Evolutionary conservation across 2,329 filamentous ascomycete species (phyloP).

Genomic region (Cyclaneusma minus): DNA sequence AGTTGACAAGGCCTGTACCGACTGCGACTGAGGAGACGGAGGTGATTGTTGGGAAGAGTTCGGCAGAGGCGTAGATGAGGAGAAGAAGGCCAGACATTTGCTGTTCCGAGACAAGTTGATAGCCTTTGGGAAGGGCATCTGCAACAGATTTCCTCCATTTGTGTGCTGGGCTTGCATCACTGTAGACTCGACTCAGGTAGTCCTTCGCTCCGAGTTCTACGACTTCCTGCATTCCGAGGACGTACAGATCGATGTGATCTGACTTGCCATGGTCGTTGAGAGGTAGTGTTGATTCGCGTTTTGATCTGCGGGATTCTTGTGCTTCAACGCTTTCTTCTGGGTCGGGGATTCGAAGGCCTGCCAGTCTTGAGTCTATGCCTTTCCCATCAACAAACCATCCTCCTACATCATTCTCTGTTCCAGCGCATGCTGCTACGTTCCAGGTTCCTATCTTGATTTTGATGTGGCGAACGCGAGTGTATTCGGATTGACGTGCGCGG

Average conservation of each 20-base stretch:
- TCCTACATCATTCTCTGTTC: constrained; percentile 74
- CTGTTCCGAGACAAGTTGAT: constrained; percentile 61
- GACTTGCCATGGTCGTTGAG: constrained; percentile 19
- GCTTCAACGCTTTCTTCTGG: constrained; percentile 27
- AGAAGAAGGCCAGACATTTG: constrained; percentile 78
- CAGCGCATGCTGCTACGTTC: constrained; percentile 80
- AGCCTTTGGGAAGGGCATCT: constrained; percentile 60
- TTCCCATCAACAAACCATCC: constrained; percentile 76
- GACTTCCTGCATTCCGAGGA: constrained; percentile 81
- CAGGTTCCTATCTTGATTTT: constrained; percentile 85
- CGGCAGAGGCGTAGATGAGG: constrained; percentile 71
- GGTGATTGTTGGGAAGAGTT: constrained; percentile 57
- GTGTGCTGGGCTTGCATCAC: constrained; percentile 52
- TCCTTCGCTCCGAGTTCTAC: constrained; percentile 73
- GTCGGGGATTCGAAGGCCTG: constrained; percentile 31
- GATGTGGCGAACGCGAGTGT: constrained; percentile 57
- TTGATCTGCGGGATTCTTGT: constrained; percentile 28
- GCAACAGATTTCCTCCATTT: constrained; percentile 72
- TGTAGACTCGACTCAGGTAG: constrained; percentile 56
- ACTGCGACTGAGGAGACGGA: constrained; percentile 72
- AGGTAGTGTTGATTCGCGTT: constrained; percentile 26
- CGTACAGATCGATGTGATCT: constrained; percentile 73
- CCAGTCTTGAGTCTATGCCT: constrained; percentile 49
- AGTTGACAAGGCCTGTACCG: constrained; percentile 80
- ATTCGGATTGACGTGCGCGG: constrained; percentile 62